Evolutionary conservation across 805 yeast genomes (phyloP), one percentile per base, ranked within the genome.

Genomic region (Cyberlindnera mycetangii): DNA sequence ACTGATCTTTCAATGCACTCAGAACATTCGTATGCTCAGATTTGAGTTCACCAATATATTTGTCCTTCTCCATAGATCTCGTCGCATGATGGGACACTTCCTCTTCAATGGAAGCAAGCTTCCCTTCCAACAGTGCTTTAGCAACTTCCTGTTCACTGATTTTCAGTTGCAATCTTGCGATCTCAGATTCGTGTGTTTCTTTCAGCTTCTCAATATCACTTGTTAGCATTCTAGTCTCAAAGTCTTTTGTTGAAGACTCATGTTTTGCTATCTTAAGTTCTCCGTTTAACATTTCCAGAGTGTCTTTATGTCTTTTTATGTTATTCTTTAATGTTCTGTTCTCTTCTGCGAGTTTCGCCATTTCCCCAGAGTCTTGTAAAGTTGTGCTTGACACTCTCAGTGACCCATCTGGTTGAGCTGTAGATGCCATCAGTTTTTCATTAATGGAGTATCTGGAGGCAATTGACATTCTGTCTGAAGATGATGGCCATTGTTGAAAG

Each of bases 401-500:
- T 4, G 38, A 30, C 10, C 32, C 27, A 4, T 40, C 44, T 7
- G 41, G 37, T 8, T 32, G 38, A 17, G 21, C 11, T n/a, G 41
- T 22, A 9, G 52, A 43, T 4, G 48, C 17, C 11, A 30, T 16
- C 42, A 44, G 21, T 18, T 42, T 44, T 28, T 41, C 50, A 37
- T 42, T 37, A 21, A 48, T 21, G 3, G 57, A 51, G 16, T 18
- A 36, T 37, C 50, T 44, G 1, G 53, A 48, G 1, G 45, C 30
- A 12, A 47, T 37, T 4, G 54, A 44, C 14, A 44, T 19, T 16
- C 49, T 41, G 7, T 47, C 51, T 17, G 48, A 32, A 48, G 48
- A 36, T 47, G 74, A 56, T 3, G 71, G 72, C 74, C 74, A 70
- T 39, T 63, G 65, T 25, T 71, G 71, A 31, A 79, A 68, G 41